Percentiles rank a stretch among this genome's conserved stretches.
Evolutionary conservation across 1,284 basidiomycete species (phyloP).

Genomic region (Ceratobasidium sp.): DNA sequence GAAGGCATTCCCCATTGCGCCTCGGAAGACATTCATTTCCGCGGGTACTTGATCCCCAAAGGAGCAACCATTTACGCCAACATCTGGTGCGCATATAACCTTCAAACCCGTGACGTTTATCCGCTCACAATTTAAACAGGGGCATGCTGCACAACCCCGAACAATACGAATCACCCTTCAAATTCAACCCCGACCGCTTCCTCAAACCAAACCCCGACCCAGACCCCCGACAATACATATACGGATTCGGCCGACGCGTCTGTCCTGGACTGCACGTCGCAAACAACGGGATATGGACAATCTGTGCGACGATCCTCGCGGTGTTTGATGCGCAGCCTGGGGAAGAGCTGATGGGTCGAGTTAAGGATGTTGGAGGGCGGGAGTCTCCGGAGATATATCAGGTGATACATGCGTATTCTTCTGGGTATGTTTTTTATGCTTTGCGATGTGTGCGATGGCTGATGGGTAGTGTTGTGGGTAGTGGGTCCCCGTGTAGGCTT

Average conservation of each 20-base stretch:
- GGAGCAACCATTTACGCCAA: constrained; percentile 1
- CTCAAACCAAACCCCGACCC: constrained; percentile 17
- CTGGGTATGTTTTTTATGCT: neutral
- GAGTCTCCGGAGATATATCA: neutral
- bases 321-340: neutral
- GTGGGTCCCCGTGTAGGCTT: neutral
- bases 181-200: constrained; percentile 21
- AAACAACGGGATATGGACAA: constrained; percentile 14
- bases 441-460: neutral
- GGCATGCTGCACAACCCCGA: constrained; percentile 20
- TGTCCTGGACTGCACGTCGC: constrained; percentile 19
- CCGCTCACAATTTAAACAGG: neutral
- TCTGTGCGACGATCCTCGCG: constrained; percentile 21
- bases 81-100: constrained; percentile 9
- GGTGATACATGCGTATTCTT: neutral
- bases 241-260: constrained; percentile 25
- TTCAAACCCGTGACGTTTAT: neutral
- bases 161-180: neutral
- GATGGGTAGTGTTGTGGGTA: neutral
- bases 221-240: constrained; percentile 27
- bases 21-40: constrained; percentile 1
- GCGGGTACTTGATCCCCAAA: constrained; percentile 21
- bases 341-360: neutral
- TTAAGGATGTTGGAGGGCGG: neutral
- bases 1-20: constrained; percentile 16